Percentiles rank a stretch among this genome's conserved stretches.
phyloP scores from a whole-genome alignment of 2,329 filamentous ascomycete genomes.

The Talaromyces sp. region DNA sequence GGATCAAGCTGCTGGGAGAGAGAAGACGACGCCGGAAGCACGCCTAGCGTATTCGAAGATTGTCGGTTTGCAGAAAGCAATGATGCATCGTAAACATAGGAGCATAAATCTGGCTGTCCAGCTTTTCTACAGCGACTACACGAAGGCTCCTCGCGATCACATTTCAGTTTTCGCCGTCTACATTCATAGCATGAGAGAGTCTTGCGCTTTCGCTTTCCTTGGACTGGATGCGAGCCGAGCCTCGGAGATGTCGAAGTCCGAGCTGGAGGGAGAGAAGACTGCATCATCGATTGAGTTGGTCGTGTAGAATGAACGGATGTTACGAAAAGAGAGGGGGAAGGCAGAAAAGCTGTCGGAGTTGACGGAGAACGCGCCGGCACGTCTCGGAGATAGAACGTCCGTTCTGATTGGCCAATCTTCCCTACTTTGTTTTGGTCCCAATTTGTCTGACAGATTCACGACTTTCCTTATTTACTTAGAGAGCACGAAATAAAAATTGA shows the following conservation, averaged over 20 bases:
- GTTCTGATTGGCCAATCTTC: not conserved
- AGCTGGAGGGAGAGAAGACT: not conserved
- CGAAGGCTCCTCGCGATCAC: slow-evolving; percentile 21
- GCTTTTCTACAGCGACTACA: slow-evolving; percentile 21
- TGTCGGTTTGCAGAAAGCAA: not conserved
- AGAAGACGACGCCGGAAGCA: not conserved
- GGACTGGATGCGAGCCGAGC: not conserved
- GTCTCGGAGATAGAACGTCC: not conserved
- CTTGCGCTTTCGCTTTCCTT: slow-evolving; percentile 13
- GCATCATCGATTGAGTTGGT: not conserved
- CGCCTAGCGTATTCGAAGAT: not conserved
- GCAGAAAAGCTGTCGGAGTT: not conserved
- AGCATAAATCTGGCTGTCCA: slow-evolving; percentile 16
- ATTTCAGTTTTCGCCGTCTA: slow-evolving; percentile 16
- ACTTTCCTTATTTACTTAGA: not conserved
- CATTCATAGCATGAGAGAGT: slow-evolving; percentile 17
- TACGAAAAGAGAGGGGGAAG: not conserved
- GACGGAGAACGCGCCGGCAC: not conserved
- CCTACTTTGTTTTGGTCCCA: not conserved
- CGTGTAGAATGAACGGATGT: not conserved
- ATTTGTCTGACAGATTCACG: not conserved
- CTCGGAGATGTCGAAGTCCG: slow-evolving; percentile 12
- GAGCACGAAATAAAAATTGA: not conserved
- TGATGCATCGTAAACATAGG: slow-evolving; percentile 11
- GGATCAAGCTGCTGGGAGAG: not conserved